phyloP scores from a whole-genome alignment of 768 basidiomycete genomes.

The Tulasnella sp. region DNA sequence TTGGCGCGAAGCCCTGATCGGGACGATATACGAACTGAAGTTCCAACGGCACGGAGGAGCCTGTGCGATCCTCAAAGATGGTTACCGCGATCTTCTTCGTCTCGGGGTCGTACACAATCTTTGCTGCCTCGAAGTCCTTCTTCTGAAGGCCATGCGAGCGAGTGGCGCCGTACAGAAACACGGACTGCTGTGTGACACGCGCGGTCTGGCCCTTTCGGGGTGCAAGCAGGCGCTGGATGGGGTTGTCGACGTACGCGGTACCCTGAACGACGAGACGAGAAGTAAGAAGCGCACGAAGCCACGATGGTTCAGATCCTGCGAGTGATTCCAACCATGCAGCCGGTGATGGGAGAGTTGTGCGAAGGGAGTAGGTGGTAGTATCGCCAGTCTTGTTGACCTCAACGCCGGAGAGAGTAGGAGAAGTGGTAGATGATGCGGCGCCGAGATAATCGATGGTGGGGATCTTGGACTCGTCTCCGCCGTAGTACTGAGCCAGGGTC shows the following conservation, averaged over 20 bases:
- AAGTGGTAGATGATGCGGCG: constrained; percentile 30
- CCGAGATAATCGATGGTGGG: constrained; percentile 82
- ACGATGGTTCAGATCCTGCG: constrained; percentile 69
- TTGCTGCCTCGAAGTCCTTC: constrained; percentile 68
- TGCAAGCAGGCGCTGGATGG: constrained; percentile 72
- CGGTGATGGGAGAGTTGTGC: constrained; percentile 42
- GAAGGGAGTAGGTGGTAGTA: constrained; percentile 32
- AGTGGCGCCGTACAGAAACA: constrained; percentile 65
- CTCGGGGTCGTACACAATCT: constrained; percentile 48
- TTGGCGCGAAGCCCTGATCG: constrained; percentile 78
- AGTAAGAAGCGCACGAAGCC: constrained; percentile 77
- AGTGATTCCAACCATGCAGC: constrained; percentile 74
- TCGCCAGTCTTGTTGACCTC: constrained; percentile 42
- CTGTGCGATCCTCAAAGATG: constrained; percentile 74
- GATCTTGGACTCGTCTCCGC: constrained; percentile 59
- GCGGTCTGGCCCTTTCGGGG: constrained; percentile 61
- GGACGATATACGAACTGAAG: constrained; percentile 83
- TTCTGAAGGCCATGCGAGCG: constrained; percentile 71
- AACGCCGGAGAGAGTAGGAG: constrained; percentile 28
- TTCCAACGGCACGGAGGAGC: constrained; percentile 62
- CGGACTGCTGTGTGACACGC: constrained; percentile 55
- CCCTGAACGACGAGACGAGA: constrained; percentile 83
- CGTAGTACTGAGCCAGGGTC: constrained; percentile 69
- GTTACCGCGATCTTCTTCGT: constrained; percentile 55
- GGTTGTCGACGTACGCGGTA: constrained; percentile 75